phyloP scores from a whole-genome alignment of 1,284 basidiomycete species.

The Austroboletus novae-zelandiae region DNA sequence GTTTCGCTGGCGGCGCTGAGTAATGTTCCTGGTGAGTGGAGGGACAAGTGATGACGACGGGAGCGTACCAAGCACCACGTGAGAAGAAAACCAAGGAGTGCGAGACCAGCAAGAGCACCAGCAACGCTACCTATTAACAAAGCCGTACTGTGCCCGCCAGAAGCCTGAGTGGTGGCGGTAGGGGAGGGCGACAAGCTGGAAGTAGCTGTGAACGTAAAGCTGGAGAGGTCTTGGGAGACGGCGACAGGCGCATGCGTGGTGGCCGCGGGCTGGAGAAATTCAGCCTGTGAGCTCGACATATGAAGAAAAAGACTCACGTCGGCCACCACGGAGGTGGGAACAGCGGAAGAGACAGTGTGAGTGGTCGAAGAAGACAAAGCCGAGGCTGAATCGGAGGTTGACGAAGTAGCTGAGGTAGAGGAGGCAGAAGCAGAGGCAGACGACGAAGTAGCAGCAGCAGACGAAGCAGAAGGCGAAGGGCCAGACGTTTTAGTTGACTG shows the following conservation, averaged over 20 bases:
- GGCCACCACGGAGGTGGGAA: not conserved
- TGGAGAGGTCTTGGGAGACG: not conserved
- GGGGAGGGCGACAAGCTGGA: constrained; percentile 13
- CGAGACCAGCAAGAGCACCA: constrained; percentile 48
- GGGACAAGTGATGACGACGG: not conserved
- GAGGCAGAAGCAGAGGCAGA: not conserved
- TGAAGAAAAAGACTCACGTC: constrained; percentile 9
- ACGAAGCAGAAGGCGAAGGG: not conserved
- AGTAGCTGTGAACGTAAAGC: constrained; percentile 3
- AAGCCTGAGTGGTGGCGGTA: constrained; percentile 20
- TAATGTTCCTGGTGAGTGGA: constrained; percentile 7
- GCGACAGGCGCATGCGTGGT: not conserved
- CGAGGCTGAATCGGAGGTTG: constrained; percentile 2
- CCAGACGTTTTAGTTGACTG: not conserved
- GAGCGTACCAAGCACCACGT: constrained; percentile 52
- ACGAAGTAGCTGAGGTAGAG: not conserved
- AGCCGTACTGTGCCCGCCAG: constrained; percentile 34
- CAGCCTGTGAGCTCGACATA: not conserved
- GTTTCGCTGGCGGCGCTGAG: constrained; percentile 45
- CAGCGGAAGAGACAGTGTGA: not conserved
- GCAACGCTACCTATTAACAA: constrained; percentile 53
- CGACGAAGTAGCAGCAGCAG: not conserved
- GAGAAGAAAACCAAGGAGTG: constrained; percentile 45
- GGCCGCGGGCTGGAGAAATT: constrained; percentile 5
- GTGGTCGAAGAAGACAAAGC: constrained; percentile 4